Conservation (phyloP, 2,329 filamentous ascomycete genomes). For the Colletotrichum somersetense region DNA sequence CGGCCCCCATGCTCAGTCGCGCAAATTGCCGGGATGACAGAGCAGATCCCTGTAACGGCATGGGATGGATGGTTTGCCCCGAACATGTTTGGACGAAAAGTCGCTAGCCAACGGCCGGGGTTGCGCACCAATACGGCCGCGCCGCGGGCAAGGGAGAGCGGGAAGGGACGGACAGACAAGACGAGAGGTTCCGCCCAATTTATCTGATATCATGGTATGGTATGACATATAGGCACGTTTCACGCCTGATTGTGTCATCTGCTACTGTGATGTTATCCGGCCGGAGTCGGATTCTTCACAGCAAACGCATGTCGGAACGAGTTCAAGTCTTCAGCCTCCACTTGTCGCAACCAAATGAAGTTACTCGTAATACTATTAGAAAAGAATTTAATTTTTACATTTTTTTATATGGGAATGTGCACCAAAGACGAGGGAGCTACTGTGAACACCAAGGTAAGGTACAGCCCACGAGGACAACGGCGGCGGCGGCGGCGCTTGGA, state of each 20-base stretch:
- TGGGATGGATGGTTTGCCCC: constrained; percentile 3
- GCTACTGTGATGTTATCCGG: neutral
- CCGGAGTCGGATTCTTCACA: neutral
- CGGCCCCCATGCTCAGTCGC: constrained; percentile 1
- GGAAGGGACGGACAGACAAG: neutral
- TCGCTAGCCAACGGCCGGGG: neutral
- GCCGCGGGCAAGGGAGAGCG: neutral
- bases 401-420: no score
- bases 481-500: constrained; percentile 18
- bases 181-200: neutral
- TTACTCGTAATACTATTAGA: no score
- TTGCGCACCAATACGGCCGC: constrained; percentile 3
- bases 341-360: no score
- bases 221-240: neutral
- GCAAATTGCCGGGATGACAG: neutral
- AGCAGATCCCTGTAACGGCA: neutral
- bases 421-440: no score
- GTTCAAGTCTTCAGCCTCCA: constrained; percentile 18
- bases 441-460: neutral
- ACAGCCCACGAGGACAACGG: neutral
- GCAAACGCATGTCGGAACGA: constrained; percentile 19
- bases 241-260: neutral
- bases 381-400: no score
- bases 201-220: neutral
- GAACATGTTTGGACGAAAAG: constrained; percentile 5